Evolutionary conservation across 2,329 filamentous ascomycete genomes (phyloP).

Genomic region (Pestalotiopsis sp.): DNA sequence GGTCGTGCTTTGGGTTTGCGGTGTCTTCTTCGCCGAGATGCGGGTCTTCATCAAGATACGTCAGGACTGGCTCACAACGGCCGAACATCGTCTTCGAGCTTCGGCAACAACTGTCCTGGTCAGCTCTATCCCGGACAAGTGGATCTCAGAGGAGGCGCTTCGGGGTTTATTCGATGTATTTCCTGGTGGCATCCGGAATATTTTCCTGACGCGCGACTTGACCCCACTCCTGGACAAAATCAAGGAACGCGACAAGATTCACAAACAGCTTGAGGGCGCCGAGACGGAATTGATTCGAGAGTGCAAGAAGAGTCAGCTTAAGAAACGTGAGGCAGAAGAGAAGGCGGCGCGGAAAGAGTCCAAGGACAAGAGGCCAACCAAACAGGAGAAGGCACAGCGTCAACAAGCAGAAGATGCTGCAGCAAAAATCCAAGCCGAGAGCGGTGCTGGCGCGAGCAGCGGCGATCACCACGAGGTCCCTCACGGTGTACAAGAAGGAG

Average conservation of each 20-base stretch:
- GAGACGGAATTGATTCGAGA: slow-evolving; percentile 82
- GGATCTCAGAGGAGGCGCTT: slow-evolving; percentile 83
- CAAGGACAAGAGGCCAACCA: slow-evolving; percentile 51
- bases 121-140: slow-evolving; percentile 86
- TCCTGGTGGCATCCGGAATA: slow-evolving; percentile 89
- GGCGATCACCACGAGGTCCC: slow-evolving; percentile 57
- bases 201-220: slow-evolving; percentile 94
- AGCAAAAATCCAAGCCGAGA: slow-evolving; percentile 53
- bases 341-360: slow-evolving; percentile 62
- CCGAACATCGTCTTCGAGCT: slow-evolving; percentile 88
- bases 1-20: slow-evolving; percentile 83
- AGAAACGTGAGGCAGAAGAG: slow-evolving; percentile 64
- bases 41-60: slow-evolving; percentile 88
- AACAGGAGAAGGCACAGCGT: slow-evolving; percentile 50
- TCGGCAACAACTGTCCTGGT: slow-evolving; percentile 96
- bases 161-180: slow-evolving; percentile 91
- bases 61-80: slow-evolving; percentile 92
- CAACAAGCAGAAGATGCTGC: slow-evolving; percentile 51
- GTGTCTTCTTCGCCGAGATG: slow-evolving; percentile 84
- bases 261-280: slow-evolving; percentile 73
- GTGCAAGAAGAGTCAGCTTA: slow-evolving; percentile 79
- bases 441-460: slow-evolving; percentile 49
- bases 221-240: slow-evolving; percentile 85
- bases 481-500: slow-evolving; percentile 49
- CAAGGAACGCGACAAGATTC: slow-evolving; percentile 70